Evolutionary conservation across 495 filamentous ascomycete species (phyloP), one percentile per base, ranked within the genome.

Genomic region (Daldinia vernicosa): DNA sequence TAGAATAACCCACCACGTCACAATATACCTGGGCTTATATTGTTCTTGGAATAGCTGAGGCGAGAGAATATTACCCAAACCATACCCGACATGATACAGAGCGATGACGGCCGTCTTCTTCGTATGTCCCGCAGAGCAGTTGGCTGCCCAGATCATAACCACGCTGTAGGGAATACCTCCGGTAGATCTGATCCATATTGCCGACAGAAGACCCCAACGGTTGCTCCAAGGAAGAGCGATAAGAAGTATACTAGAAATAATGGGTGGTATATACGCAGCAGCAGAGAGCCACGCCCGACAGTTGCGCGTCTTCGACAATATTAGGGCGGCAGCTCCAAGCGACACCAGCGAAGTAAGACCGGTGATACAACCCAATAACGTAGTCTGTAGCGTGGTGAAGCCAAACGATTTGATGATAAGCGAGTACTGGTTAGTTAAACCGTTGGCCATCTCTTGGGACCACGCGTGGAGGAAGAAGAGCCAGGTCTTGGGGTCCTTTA

Each of bases 401-500:
- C 80, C 80, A 40, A 81, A 81, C 1, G 79, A 81, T 26, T 77
- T 78, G 52, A 82, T 83, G 60, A 82, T 81, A n/a, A 82, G 71
- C 1, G 80, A 82, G 55, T 81, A 82, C 61, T 82, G 80, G 57
- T 80, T 83, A 11, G 78, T 82, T 4, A 82, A 67, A 47, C 81
- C 80, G 30, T 83, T 83, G 14, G 80, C 78, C 78, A 80, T 82
- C 59, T 81, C 81, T 63, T 81, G 79, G 1, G 78, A 77, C 76
- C 76, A 80, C n/a, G 80, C 73, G 55, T 83, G 79, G 14, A 82
- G 62, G 56, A 81, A 81, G 69, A 74, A 82, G 14, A 77, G 43
- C 81, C 80, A 85, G 1, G 85, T 86, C 73, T 88, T 84, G 4
- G 86, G 88, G 58, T 90, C 88, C 47, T 79, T 47, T 2, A 89